These are phyloP conservation scores for Tricholoma sp. DNA, from an alignment of 768 basidiomycete genomes.

Conservation along the genomic window DNA sequence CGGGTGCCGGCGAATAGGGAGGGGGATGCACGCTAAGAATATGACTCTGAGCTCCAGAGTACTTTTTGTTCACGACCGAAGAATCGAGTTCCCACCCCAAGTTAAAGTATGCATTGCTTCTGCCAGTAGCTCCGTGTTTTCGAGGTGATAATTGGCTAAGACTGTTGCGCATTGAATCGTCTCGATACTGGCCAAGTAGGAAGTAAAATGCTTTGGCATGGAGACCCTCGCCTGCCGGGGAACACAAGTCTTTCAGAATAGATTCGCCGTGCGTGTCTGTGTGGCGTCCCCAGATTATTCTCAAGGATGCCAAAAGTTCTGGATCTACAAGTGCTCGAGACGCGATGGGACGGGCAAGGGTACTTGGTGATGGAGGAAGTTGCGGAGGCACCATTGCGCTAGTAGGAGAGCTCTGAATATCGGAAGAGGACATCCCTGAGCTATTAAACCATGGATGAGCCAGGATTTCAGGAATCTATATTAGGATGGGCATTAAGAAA, in stretches of 20 bases:
- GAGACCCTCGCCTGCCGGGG: conserved; percentile 62
- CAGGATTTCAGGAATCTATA: conserved; percentile 82
- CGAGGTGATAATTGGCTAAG: conserved; percentile 43
- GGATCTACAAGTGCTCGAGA: conserved; percentile 69
- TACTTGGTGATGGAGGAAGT: conserved; percentile 58
- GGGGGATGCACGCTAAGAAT: conserved; percentile 13
- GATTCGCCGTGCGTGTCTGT: conserved; percentile 45
- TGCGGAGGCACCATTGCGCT: conserved; percentile 19
- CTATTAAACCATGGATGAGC: conserved; percentile 73
- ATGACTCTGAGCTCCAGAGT: conserved; percentile 20
- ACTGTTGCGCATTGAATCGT: conserved; percentile 41
- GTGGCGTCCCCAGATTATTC: conserved; percentile 80
- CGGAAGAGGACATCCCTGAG: conserved; percentile 21
- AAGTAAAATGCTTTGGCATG: conserved; percentile 90
- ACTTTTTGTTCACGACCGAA: conserved; percentile 22
- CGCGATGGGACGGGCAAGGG: conserved; percentile 64
- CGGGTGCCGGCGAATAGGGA: conserved; percentile 14
- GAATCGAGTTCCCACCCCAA: conserved; percentile 35
- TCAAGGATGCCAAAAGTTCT: conserved; percentile 73
- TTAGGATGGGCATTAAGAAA: background rate
- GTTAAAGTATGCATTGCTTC: conserved; percentile 26
- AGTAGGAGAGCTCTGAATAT: conserved; percentile 11
- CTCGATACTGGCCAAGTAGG: conserved; percentile 71
- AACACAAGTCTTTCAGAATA: conserved; percentile 64
- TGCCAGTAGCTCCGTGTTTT: conserved; percentile 14